Conservation (phyloP, 108 stramenopile genomes). For the Parietichytrium sp. region DNA sequence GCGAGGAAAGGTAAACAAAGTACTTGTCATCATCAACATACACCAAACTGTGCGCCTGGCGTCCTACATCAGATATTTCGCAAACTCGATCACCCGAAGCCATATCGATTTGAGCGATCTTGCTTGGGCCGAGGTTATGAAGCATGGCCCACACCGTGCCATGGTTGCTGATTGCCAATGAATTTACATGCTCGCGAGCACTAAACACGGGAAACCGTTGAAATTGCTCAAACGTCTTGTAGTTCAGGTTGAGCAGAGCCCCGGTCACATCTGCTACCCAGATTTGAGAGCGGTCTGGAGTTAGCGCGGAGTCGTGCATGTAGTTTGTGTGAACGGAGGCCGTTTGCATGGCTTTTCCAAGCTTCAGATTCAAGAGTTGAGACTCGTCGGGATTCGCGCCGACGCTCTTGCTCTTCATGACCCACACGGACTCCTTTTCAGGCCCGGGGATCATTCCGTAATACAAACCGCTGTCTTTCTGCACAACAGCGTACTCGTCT, state of each 20-base stretch:
- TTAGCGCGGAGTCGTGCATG: conserved; percentile 9
- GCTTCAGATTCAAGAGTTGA: not conserved
- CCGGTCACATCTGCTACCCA: not conserved
- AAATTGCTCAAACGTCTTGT: not conserved
- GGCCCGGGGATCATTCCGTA: conserved; percentile 6
- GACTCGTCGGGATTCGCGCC: not conserved
- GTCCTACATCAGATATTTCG: not conserved
- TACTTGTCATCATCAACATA: not conserved
- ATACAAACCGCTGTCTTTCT: not conserved
- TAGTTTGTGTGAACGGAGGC: not conserved
- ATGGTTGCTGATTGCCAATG: not conserved
- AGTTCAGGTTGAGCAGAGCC: not conserved
- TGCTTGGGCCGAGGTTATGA: conserved; percentile 27
- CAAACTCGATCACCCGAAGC: not conserved
- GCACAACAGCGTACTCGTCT: not conserved
- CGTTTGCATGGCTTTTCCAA: not conserved
- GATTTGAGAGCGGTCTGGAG: not conserved
- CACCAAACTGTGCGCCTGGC: conserved; percentile 18
- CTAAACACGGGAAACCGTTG: conserved; percentile 26
- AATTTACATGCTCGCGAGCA: not conserved
- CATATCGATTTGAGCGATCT: not conserved
- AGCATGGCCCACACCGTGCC: conserved; percentile 8
- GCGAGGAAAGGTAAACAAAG: not conserved
- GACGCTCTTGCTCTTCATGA: not conserved
- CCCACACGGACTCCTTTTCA: not conserved